A percentile compares a stretch with the other conserved stretches of the same genome.
These are phyloP conservation scores for Metschnikowia santaceciliae DNA, from an alignment of 805 yeast species.

Conservation along the genomic window DNA sequence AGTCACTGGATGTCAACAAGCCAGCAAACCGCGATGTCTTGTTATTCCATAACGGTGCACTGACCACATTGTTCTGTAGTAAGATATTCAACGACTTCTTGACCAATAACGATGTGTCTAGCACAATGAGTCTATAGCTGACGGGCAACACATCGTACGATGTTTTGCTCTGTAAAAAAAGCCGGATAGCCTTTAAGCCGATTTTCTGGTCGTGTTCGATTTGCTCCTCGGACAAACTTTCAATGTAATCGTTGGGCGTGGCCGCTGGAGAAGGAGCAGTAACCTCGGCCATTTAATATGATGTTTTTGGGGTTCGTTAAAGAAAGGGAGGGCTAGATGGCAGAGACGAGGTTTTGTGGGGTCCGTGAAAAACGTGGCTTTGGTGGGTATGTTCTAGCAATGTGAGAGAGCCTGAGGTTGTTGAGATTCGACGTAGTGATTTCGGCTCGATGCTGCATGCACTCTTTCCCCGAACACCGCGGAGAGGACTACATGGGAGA, in stretches of 20 bases:
- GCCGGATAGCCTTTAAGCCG: slow-evolving; percentile 80
- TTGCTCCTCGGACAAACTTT: slow-evolving; percentile 38
- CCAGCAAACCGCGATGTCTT: slow-evolving; percentile 90
- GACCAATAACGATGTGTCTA: slow-evolving; percentile 86
- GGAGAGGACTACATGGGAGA: neutral
- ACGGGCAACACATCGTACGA: slow-evolving; percentile 97
- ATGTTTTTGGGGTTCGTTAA: neutral
- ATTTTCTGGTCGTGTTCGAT: slow-evolving; percentile 58
- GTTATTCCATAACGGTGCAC: slow-evolving; percentile 97
- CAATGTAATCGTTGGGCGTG: slow-evolving; percentile 42
- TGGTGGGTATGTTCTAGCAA: neutral
- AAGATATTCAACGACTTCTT: slow-evolving; percentile 87
- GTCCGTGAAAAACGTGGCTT: neutral
- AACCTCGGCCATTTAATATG: slow-evolving; percentile 18
- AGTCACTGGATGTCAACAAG: slow-evolving; percentile 84
- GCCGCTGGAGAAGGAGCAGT: slow-evolving; percentile 21
- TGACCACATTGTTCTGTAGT: slow-evolving; percentile 88
- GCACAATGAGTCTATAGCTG: slow-evolving; percentile 84
- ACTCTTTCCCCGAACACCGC: neutral
- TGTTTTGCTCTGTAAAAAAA: slow-evolving; percentile 82
- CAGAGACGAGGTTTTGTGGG: neutral
- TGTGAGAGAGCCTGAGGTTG: neutral
- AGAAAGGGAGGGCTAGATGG: neutral
- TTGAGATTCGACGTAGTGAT: slow-evolving; percentile 2
- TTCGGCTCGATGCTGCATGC: slow-evolving; percentile 2